Conservation (phyloP, 176 grass and related monocot species). For the Areca catechu region DNA sequence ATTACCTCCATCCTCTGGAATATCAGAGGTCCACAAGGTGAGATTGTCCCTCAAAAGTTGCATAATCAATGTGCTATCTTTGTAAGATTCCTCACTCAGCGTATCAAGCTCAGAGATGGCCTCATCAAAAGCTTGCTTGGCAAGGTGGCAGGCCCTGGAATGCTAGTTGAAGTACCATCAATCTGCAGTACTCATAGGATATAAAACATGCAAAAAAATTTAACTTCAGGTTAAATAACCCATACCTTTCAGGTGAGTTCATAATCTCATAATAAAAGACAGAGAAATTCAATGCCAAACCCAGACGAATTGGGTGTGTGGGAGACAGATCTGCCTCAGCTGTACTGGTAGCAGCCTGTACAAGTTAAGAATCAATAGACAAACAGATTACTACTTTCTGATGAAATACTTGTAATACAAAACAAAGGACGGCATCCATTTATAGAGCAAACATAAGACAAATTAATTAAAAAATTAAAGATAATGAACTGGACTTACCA, state of each 20-base stretch:
- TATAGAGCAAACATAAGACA: no score
- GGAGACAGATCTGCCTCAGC: conserved; percentile 48
- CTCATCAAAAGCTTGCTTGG: conserved; percentile 63
- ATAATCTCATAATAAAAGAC: conserved; percentile 69
- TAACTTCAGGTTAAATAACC: no score
- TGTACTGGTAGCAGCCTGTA: conserved; percentile 36
- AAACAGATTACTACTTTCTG: neutral
- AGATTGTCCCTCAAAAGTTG: conserved; percentile 60
- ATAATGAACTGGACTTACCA: no score
- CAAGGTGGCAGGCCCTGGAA: conserved; percentile 50
- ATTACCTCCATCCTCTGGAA: conserved; percentile 49
- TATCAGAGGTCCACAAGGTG: conserved; percentile 56
- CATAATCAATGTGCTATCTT: conserved; percentile 62
- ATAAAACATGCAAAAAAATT: no score
- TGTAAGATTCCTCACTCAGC: conserved; percentile 57
- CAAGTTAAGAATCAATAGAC: neutral
- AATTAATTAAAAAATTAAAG: no score
- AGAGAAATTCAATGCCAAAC: conserved; percentile 56
- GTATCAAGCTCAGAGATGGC: conserved; percentile 51
- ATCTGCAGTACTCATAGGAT: neutral
- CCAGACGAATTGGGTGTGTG: conserved; percentile 48
- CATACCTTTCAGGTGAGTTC: conserved; percentile 61
- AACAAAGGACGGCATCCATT: no score
- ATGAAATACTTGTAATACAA: no score
- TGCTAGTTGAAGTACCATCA: conserved; percentile 6